A percentile compares a stretch with the other conserved stretches of the same genome.
These are phyloP conservation scores for Coniochaeta sp. DNA, from an alignment of 2,329 filamentous ascomycete species.

Conservation along the genomic window DNA sequence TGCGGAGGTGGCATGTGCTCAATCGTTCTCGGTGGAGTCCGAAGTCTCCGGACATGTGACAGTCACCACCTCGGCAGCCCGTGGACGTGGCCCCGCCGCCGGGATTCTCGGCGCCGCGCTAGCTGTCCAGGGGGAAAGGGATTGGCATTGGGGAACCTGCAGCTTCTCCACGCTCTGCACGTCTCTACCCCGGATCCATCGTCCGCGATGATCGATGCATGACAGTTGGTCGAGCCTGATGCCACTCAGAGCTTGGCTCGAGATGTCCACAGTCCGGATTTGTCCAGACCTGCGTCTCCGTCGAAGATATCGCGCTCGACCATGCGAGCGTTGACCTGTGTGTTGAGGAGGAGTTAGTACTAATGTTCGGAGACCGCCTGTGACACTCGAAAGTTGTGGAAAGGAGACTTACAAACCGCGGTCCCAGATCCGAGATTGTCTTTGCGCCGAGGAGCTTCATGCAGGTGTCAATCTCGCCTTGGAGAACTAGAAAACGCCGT, in stretches of 20 bases:
- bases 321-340: conserved; percentile 70
- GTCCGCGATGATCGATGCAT: too few species aligned
- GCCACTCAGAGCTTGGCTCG: conserved; percentile 41
- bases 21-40: neutral
- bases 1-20: neutral
- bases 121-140: neutral
- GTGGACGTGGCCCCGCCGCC: neutral
- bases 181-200: neutral
- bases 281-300: conserved; percentile 61
- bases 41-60: conserved; percentile 1
- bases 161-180: too few species aligned
- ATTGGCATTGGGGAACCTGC: neutral
- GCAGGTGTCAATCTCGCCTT: conserved; percentile 48
- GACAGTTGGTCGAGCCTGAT: neutral
- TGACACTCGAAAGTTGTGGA: neutral
- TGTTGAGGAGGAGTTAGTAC: conserved; percentile 2
- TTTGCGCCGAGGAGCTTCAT: conserved; percentile 66
- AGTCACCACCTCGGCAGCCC: conserved; percentile 3
- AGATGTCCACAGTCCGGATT: conserved; percentile 39
- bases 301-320: conserved; percentile 85
- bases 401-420: conserved; percentile 59
- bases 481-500: conserved; percentile 38
- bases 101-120: neutral
- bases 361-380: too few species aligned
- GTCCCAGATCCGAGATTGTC: conserved; percentile 65